Evolutionary conservation across 106 monocot genomes (phyloP), one percentile per base, ranked within the genome.

Genomic region (Hemerocallis citrina): DNA sequence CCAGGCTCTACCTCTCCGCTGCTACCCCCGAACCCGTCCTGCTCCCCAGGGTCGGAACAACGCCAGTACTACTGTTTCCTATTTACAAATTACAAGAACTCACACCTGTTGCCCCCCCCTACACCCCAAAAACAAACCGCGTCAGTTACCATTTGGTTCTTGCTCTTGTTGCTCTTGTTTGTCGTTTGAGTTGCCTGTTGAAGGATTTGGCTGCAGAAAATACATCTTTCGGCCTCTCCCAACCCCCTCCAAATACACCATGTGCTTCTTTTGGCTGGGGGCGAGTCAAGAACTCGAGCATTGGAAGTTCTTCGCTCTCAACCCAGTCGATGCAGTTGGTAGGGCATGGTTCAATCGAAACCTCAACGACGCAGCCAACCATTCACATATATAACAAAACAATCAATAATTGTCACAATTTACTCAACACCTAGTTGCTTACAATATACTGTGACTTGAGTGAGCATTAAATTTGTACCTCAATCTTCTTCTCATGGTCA

Each of bases 241-340:
- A 79, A 12, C 79, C 73, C 17, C 73, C 79, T 50, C 79, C 79
- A 31, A 69, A 74, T 0, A 79, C 28, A 20, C 79, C 79, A 11
- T 68, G 48, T 1, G 61, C 68, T 43, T 73, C 63, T n/a, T 74
- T 79, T 2, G 73, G 73, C 46, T 79, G 73, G 2, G 79, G 79
- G 11, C 68, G 67, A 4, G 56, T 19, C 7, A 78, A 51, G 30
- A 73, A 79, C 31, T 79, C 79, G 7, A 74, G 73, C 38, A 64
- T 15, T 9, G 74, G 68, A 3, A 78, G 46, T 23, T 78, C 79
- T 17, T 74, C 63, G 13, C 47, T 61, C 29, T 45, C 57, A 19
- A 79, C 68, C 68, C 73, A 79, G 55, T 79, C 68, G 33, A 73
- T 79, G 68, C 78, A 78, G 58, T 78, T 63, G 23, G 73, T 62